Conservation (phyloP, 2,329 filamentous ascomycete genomes). For the Myotisia sp. region DNA sequence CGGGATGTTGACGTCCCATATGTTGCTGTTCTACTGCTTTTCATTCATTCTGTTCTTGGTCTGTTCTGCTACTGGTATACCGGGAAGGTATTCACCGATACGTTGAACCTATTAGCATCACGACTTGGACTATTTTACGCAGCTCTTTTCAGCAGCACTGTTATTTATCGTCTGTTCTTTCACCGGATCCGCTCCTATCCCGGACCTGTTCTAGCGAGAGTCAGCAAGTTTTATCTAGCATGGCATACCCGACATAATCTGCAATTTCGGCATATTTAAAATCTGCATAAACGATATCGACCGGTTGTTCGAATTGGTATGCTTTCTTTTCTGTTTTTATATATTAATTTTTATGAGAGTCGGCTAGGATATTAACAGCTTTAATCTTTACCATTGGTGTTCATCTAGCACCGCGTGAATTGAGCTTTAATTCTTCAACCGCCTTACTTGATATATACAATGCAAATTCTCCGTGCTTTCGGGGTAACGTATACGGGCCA, state of each 20-base stretch:
- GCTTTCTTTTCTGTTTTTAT: not conserved
- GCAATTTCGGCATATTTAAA: not conserved
- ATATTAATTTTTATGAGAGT: too few species aligned
- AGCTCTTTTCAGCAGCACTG: not conserved
- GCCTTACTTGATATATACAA: not conserved
- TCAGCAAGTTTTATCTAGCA: not conserved
- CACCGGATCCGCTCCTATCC: not conserved
- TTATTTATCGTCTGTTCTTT: not conserved
- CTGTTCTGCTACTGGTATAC: too few species aligned
- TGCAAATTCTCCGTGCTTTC: not conserved
- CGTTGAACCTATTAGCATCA: not conserved
- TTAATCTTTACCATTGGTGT: too few species aligned
- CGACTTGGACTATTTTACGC: not conserved
- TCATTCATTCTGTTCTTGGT: too few species aligned
- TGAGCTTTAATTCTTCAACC: not conserved
- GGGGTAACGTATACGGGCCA: not conserved
- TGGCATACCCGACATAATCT: not conserved
- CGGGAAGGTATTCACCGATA: too few species aligned
- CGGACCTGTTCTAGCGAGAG: not conserved
- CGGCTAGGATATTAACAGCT: too few species aligned
- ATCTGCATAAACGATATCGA: not conserved
- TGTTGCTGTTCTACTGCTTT: too few species aligned
- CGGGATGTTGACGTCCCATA: too few species aligned
- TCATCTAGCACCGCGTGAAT: not conserved
- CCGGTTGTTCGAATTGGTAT: not conserved